These are phyloP conservation scores for Metschnikowia lochheadii DNA, from an alignment of 805 yeast species.

Conservation along the genomic window DNA sequence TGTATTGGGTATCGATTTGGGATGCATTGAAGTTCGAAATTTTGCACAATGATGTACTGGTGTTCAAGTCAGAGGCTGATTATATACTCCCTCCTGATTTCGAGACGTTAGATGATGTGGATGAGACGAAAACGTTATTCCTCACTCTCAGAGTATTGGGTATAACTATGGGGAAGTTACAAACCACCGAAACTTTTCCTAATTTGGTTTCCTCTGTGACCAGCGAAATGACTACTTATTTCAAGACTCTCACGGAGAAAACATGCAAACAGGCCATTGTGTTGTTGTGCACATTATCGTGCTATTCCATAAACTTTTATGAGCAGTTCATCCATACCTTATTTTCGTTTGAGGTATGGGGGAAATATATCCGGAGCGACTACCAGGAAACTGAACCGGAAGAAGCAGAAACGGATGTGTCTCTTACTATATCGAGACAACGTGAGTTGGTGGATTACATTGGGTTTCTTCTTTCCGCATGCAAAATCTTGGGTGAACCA, in stretches of 20 bases:
- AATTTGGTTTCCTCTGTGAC: constrained; percentile 23
- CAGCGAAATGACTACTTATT: constrained; percentile 49
- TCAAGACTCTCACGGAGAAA: constrained; percentile 48
- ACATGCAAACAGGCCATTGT: constrained; percentile 59
- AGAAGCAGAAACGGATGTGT: constrained; percentile 19
- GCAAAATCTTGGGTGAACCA: constrained; percentile 24
- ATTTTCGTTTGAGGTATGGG: constrained; percentile 41
- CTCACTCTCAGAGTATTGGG: constrained; percentile 33
- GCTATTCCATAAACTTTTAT: constrained; percentile 44
- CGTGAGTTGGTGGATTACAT: constrained; percentile 56
- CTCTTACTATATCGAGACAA: constrained; percentile 51
- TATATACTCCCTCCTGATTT: constrained; percentile 26
- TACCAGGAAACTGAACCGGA: constrained; percentile 6
- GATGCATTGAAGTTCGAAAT: constrained; percentile 84
- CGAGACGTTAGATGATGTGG: constrained; percentile 28
- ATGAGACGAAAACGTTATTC: constrained; percentile 34
- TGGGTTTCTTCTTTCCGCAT: constrained; percentile 50
- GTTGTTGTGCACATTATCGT: constrained; percentile 53
- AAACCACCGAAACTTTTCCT: constrained; percentile 28
- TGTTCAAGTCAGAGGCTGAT: constrained; percentile 25
- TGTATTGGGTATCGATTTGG: constrained; percentile 76
- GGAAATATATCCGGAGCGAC: constrained; percentile 30
- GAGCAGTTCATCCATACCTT: constrained; percentile 40
- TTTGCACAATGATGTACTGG: constrained; percentile 61
- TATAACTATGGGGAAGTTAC: constrained; percentile 30